Conservation (phyloP, 768 basidiomycete species). For the Mycena filopes region DNA sequence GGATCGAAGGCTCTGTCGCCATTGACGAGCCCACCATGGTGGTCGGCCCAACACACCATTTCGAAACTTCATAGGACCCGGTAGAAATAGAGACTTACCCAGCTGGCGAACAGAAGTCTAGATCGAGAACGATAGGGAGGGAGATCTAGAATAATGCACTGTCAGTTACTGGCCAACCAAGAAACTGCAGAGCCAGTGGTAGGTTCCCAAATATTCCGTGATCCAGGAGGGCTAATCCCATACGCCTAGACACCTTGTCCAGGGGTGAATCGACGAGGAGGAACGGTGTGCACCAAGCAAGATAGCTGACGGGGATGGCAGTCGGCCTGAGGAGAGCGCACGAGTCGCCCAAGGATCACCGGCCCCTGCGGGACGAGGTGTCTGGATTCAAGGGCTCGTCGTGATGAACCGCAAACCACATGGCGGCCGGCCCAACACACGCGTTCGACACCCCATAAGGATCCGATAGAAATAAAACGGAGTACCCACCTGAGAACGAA, state of each 20-base stretch:
- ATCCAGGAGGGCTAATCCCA: neutral
- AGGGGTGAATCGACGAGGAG: neutral
- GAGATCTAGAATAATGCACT: neutral
- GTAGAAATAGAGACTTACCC: neutral
- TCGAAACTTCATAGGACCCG: conserved; percentile 1
- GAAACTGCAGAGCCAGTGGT: conserved; percentile 20
- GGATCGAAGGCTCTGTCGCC: neutral
- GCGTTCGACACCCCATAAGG: neutral
- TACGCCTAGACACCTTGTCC: neutral
- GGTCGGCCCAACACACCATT: conserved; percentile 6
- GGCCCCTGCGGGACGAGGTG: neutral
- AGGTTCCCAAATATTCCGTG: conserved; percentile 15
- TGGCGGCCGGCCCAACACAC: conserved; percentile 1
- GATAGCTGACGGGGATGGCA: conserved; percentile 12
- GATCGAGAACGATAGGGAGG: neutral
- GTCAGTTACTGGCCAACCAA: conserved; percentile 13
- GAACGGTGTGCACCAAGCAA: conserved; percentile 18
- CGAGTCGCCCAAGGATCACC: conserved; percentile 2
- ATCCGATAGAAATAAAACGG: neutral
- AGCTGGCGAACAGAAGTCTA: no score
- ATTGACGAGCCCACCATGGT: neutral
- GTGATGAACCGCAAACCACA: conserved; percentile 7
- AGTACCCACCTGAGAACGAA: neutral
- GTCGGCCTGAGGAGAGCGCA: conserved; percentile 14
- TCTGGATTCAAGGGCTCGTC: neutral